A percentile compares a stretch with the other conserved stretches of the same genome.
Evolutionary conservation across 164 flowering plant species (phyloP).

Genomic region (Sedum album): DNA sequence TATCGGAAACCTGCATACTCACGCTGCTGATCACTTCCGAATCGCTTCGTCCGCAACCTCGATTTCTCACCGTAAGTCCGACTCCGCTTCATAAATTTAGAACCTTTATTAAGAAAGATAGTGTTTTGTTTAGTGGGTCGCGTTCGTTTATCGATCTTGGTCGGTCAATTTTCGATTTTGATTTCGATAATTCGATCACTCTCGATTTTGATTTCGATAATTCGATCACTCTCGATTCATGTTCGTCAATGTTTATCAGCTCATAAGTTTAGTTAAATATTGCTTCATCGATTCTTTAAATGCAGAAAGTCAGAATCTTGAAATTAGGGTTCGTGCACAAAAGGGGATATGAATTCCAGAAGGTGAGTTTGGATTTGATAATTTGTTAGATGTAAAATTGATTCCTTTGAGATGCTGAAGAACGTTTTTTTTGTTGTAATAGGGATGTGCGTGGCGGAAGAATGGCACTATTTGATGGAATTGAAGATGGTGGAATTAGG

Average conservation of each 20-base stretch:
- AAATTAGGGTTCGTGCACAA: background rate
- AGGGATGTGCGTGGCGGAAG: slow-evolving; percentile 58
- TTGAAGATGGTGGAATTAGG: slow-evolving; percentile 93
- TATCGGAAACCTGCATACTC: background rate
- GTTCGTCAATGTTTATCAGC: no score
- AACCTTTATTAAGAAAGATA: background rate
- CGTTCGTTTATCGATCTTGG: background rate
- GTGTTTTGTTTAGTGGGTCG: background rate
- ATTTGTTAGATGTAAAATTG: background rate
- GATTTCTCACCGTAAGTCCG: background rate
- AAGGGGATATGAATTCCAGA: background rate
- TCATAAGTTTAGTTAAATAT: no score
- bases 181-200: no score
- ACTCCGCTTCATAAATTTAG: background rate
- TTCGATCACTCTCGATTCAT: background rate
- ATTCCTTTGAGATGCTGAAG: background rate
- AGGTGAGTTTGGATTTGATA: background rate
- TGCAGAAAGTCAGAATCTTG: background rate
- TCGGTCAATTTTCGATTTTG: background rate
- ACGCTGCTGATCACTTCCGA: background rate
- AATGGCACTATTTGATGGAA: slow-evolving; percentile 78
- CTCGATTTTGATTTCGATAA: background rate
- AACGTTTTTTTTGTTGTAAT: slow-evolving; percentile 10
- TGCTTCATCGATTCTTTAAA: background rate
- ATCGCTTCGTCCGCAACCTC: background rate